Percentiles rank a stretch among this genome's conserved stretches.
Conservation (phyloP, 1,284 basidiomycete species). For the Inonotus hispidus region DNA sequence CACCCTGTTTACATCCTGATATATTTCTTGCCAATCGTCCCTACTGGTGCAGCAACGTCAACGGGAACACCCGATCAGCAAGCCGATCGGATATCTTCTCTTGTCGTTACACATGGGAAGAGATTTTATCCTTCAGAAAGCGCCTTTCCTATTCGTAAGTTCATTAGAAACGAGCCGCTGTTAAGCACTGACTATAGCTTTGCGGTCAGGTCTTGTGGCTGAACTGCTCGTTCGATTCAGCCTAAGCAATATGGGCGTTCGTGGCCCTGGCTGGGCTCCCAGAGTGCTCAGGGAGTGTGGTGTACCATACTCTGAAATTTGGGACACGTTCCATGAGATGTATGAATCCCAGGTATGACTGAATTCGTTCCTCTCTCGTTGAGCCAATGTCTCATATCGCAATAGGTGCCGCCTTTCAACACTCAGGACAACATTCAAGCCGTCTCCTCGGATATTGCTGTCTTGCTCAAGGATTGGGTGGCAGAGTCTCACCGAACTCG, state of each 20-base stretch:
- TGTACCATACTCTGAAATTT: constrained; percentile 71
- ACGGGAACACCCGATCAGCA: constrained; percentile 14
- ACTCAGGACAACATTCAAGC: constrained; percentile 70
- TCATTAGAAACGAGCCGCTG: not conserved
- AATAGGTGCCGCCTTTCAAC: constrained; percentile 78
- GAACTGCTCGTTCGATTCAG: constrained; percentile 66
- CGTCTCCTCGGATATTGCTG: constrained; percentile 72
- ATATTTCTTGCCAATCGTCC: not conserved
- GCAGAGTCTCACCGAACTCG: constrained; percentile 66
- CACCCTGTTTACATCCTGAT: constrained; percentile 11
- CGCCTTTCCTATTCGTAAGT: constrained; percentile 80
- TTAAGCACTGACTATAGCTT: not conserved
- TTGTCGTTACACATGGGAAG: constrained; percentile 40
- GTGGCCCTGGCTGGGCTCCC: constrained; percentile 76
- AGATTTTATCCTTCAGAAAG: constrained; percentile 89
- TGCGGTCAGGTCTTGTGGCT: constrained; percentile 55
- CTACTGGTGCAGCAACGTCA: constrained; percentile 7
- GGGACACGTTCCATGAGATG: constrained; percentile 83
- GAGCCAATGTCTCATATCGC: constrained; percentile 6
- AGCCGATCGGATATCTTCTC: constrained; percentile 9
- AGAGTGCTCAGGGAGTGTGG: constrained; percentile 72
- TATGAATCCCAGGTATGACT: constrained; percentile 75
- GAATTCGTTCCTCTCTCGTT: not conserved
- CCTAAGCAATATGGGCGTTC: constrained; percentile 51
- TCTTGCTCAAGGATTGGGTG: constrained; percentile 72